phyloP scores from a whole-genome alignment of 495 filamentous ascomycete species.

The Aspergillus kassunensis region DNA sequence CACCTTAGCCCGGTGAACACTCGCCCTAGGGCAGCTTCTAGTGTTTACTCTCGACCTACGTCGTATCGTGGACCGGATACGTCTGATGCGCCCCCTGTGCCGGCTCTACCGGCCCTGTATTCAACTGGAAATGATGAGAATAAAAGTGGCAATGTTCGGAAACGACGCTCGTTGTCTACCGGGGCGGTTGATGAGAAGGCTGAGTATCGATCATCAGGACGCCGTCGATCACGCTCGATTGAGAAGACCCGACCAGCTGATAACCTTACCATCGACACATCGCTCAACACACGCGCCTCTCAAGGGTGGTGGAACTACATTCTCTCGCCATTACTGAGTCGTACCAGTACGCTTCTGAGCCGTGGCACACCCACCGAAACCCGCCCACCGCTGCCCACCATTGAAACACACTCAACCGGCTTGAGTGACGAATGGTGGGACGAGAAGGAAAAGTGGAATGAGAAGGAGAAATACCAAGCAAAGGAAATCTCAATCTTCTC shows the following conservation, averaged over 20 bases:
- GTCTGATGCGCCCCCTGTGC: slow-evolving; percentile 54
- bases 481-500: too few relatives aligned
- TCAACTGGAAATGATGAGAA: slow-evolving; percentile 22
- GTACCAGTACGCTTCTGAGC: slow-evolving; percentile 34
- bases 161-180: slow-evolving; percentile 38
- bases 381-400: slow-evolving; percentile 30
- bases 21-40: slow-evolving; percentile 51
- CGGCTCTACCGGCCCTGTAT: slow-evolving; percentile 53
- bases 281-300: slow-evolving; percentile 55
- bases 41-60: slow-evolving; percentile 64
- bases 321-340: slow-evolving; percentile 66
- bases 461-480: slow-evolving; percentile 26
- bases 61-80: slow-evolving; percentile 26
- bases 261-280: slow-evolving; percentile 35
- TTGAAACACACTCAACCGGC: slow-evolving; percentile 26
- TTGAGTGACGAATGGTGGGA: slow-evolving; percentile 33
- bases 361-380: slow-evolving; percentile 28
- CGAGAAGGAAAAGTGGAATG: slow-evolving; percentile 36
- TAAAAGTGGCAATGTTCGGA: slow-evolving; percentile 26
- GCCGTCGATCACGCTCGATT: slow-evolving; percentile 13
- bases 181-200: slow-evolving; percentile 58
- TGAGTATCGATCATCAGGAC: slow-evolving; percentile 22
- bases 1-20: slow-evolving; percentile 25
- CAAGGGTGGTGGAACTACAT: slow-evolving; percentile 88
- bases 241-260: slow-evolving; percentile 22